Evolutionary conservation across 2,329 filamentous ascomycete genomes (phyloP).

Genomic region (Ophiostoma fasciatum): DNA sequence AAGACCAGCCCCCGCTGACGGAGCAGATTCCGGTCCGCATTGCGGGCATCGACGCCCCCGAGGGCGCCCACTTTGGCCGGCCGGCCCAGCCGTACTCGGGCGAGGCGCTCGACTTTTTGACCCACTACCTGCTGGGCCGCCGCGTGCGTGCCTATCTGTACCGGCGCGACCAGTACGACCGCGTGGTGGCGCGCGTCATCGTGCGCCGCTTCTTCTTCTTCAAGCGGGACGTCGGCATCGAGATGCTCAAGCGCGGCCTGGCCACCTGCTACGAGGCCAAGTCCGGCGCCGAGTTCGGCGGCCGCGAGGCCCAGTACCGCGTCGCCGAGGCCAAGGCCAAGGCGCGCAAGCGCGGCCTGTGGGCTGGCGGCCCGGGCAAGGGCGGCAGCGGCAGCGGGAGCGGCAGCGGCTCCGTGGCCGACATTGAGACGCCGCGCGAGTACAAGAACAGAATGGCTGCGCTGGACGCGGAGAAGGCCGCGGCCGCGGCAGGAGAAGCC

Average conservation of each 20-base stretch:
- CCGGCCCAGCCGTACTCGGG: conserved; percentile 70
- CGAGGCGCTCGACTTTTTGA: conserved; percentile 75
- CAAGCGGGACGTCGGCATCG: conserved; percentile 67
- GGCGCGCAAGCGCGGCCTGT: conserved; percentile 54
- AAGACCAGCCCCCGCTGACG: neutral
- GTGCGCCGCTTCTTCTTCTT: conserved; percentile 49
- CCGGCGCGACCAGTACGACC: conserved; percentile 79
- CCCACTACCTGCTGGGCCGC: conserved; percentile 50
- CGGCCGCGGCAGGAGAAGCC: neutral
- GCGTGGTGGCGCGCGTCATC: conserved; percentile 75
- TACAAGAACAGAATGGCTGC: conserved; percentile 53
- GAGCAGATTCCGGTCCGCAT: conserved; percentile 70
- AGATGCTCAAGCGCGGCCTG: conserved; percentile 74
- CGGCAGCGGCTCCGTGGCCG: conserved; percentile 31
- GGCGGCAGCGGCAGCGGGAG: conserved; percentile 30
- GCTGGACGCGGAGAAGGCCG: conserved; percentile 16
- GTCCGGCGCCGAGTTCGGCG: conserved; percentile 75
- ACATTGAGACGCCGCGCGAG: conserved; percentile 65
- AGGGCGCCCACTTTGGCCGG: conserved; percentile 81
- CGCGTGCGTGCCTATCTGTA: conserved; percentile 74
- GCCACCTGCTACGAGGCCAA: conserved; percentile 94
- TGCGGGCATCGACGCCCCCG: conserved; percentile 86
- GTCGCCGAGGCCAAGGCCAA: conserved; percentile 53
- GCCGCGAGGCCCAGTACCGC: conserved; percentile 47
- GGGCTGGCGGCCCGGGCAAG: conserved; percentile 45